Conservation (phyloP, 2,329 filamentous ascomycete genomes). For the Microsporum canis region DNA sequence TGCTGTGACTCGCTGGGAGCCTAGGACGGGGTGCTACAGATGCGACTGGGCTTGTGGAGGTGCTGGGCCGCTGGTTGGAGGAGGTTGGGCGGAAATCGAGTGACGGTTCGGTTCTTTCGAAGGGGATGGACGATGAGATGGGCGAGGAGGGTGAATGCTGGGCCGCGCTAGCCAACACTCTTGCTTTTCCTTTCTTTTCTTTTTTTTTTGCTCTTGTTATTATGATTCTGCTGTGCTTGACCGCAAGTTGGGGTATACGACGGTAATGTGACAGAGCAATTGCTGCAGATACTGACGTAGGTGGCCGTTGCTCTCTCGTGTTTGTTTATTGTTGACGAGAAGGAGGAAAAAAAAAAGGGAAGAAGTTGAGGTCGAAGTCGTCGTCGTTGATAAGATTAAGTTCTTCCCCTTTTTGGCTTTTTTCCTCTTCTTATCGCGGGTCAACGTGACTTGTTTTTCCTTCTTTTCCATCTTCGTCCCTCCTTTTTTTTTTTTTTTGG, state of each 20-base stretch:
- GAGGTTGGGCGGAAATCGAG: slow-evolving; percentile 2
- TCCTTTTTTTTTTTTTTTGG: no score
- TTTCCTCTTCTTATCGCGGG: background rate
- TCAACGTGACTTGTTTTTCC: background rate
- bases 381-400: background rate
- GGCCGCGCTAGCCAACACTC: background rate
- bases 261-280: background rate
- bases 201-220: background rate
- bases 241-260: slow-evolving; percentile 13
- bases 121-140: background rate
- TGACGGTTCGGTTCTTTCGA: background rate
- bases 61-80: background rate
- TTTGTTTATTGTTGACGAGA: background rate
- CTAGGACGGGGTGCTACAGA: background rate
- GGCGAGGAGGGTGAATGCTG: slow-evolving; percentile 1
- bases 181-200: background rate
- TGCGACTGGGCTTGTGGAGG: background rate
- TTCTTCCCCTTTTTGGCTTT: background rate
- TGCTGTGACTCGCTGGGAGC: background rate
- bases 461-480: background rate
- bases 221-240: slow-evolving; percentile 2
- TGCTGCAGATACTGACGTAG: background rate
- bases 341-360: background rate
- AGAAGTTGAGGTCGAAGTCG: background rate
- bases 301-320: background rate